Percentiles rank a stretch among this genome's conserved stretches.
Evolutionary conservation across 176 grass and related monocot species (phyloP).

Genomic region (Aegilops sharonensis): DNA sequence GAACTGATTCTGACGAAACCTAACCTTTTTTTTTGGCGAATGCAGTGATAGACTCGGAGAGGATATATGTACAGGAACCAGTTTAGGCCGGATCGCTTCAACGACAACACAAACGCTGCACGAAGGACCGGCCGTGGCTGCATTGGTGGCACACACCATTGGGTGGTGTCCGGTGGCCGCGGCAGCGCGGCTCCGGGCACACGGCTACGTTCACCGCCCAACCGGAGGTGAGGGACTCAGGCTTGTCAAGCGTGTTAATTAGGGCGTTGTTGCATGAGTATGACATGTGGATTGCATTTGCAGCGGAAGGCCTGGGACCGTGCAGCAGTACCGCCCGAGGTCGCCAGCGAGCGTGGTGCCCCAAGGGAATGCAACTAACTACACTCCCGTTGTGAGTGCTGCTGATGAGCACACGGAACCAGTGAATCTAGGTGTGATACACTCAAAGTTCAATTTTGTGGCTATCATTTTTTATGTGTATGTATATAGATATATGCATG

Average conservation of each 20-base stretch:
- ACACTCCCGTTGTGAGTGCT: not conserved
- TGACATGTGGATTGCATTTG: conserved; percentile 8
- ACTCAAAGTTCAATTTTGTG: not conserved
- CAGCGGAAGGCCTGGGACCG: conserved; percentile 18
- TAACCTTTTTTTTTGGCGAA: not conserved
- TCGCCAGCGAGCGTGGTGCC: not conserved
- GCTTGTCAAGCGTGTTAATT: not conserved
- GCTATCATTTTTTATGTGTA: not conserved
- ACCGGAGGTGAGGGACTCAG: conserved; percentile 31
- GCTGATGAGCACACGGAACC: not conserved
- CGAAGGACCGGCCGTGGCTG: conserved; percentile 28
- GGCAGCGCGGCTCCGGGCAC: conserved; percentile 23
- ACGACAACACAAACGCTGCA: conserved; percentile 26
- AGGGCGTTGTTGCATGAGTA: not conserved
- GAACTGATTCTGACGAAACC: not conserved
- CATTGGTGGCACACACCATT: conserved; percentile 27
- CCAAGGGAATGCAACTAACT: conserved; percentile 18
- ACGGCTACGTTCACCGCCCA: conserved; percentile 8
- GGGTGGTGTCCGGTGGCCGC: conserved; percentile 40
- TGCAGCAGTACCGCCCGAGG: conserved; percentile 33
- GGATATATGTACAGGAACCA: conserved; percentile 51
- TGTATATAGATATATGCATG: not conserved
- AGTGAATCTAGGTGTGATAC: conserved; percentile 15
- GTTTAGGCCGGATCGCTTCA: conserved; percentile 31
- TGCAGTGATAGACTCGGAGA: conserved; percentile 10